Base-by-base conservation (phyloP, 306 rosid species). In the Acacia crassicarpa region DNA sequence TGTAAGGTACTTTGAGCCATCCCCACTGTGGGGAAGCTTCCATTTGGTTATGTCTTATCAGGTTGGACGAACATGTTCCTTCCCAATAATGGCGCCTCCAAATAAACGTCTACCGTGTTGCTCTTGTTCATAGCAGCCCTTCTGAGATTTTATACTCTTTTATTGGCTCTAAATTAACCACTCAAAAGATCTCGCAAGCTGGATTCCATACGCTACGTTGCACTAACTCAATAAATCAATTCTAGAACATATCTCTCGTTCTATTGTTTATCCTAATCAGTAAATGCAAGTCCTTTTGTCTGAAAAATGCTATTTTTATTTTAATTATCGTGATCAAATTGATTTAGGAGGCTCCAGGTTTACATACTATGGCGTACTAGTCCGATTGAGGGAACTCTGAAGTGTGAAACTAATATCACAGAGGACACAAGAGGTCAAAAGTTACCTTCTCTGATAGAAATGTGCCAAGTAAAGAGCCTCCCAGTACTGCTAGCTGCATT, bases 371-470 rank as follows among this genome's bases (percentile, higher is more conserved):
- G 73, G 61, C 67, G 46, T 6, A 61, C 22, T 58, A 66, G 48
- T 22, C 22, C 38, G 35, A 72, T 27, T 17, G 82, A 72, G 73
- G 67, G 74, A 83, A 69, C 61, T 76, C 46, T 48, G 68, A 40
- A 75, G 70, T 80, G 22, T 70, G 53, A 81, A 83, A 65, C 56
- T 65, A 63, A 71, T 25, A 25, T 22, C 35, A 43, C 19, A 81
- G 23, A 48, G 33, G 49, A 77, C 23, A 59, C 25, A 40, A 70
- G 75, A 87, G 43, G 63, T 78, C 78, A 78, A n/a, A 73, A 61
- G 33, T 81, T 89, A 93, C 98, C 98, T 91, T 96, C 90, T 93
- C 97, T n/a, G 98, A 93, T 82, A 96, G 84, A 86, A 92, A 92
- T 74, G 97, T 84, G 76, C 99, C 99, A 22, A 96, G 81, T 79